phyloP scores from a whole-genome alignment of 768 basidiomycete species.

The Hericium coralloides region DNA sequence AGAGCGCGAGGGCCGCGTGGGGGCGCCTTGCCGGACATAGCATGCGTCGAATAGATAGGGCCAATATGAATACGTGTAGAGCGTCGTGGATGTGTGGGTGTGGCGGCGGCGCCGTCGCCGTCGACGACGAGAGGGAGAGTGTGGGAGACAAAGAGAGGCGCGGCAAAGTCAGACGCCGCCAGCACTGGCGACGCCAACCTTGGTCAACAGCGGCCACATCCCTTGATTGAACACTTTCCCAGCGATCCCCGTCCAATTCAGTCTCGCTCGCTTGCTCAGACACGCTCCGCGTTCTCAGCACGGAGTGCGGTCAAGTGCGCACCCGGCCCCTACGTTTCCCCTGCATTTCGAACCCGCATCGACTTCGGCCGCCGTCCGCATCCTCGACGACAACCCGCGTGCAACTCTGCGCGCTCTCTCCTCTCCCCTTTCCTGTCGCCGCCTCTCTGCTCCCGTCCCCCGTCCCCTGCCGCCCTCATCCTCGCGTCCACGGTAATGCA shows the following conservation, averaged over 20 bases:
- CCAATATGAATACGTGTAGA: neutral
- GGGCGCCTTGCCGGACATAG: slow-evolving; percentile 73
- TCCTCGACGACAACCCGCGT: slow-evolving; percentile 5
- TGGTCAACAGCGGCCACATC: neutral
- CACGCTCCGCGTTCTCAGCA: too few relatives aligned
- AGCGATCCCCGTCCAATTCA: too few relatives aligned
- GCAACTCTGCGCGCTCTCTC: slow-evolving; percentile 21
- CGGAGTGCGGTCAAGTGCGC: too few relatives aligned
- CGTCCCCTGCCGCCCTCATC: slow-evolving; percentile 83
- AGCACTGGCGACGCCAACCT: neutral
- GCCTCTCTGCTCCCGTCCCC: slow-evolving; percentile 77
- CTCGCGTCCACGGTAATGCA: slow-evolving; percentile 89
- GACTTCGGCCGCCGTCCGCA: slow-evolving; percentile 8
- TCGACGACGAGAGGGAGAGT: neutral
- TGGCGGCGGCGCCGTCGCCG: neutral
- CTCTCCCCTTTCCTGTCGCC: slow-evolving; percentile 58
- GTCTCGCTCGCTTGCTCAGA: too few relatives aligned
- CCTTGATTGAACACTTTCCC: too few relatives aligned
- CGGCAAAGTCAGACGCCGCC: neutral
- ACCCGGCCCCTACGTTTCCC: too few relatives aligned
- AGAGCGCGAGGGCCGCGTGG: slow-evolving; percentile 69
- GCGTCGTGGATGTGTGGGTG: neutral
- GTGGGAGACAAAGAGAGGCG: neutral
- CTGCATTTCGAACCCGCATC: too few relatives aligned
- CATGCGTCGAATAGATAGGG: slow-evolving; percentile 3